A percentile compares a stretch with the other conserved stretches of the same genome.
Conservation (phyloP, 441 rosid species). For the Erodium moschatum region DNA sequence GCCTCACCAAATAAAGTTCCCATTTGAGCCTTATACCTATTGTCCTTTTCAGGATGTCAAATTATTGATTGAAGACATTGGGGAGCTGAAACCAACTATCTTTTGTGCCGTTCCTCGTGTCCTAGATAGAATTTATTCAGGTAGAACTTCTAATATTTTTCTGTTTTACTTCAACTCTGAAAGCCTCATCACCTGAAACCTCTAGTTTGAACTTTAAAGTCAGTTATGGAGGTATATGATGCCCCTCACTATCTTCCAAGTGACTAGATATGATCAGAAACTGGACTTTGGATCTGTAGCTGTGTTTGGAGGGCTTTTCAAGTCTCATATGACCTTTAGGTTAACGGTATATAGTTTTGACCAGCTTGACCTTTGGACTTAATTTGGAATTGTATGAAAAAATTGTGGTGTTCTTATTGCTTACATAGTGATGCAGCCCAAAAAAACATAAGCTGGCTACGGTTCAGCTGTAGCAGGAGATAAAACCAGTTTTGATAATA, state of each 20-base stretch:
- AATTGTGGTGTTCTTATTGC: background rate
- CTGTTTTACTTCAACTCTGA: background rate
- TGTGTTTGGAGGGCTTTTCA: background rate
- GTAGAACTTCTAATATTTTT: conserved; percentile 24
- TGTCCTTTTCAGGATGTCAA: conserved; percentile 59
- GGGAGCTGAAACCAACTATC: conserved; percentile 77
- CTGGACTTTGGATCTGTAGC: background rate
- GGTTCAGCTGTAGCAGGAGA: background rate
- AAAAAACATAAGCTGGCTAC: background rate
- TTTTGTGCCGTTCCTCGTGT: conserved; percentile 98
- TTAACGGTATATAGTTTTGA: background rate
- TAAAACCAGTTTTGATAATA: background rate
- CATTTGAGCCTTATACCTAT: background rate
- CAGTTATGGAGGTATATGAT: background rate
- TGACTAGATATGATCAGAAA: background rate
- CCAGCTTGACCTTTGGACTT: background rate
- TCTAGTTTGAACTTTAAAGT: background rate
- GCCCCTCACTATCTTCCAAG: background rate
- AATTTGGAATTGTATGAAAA: background rate
- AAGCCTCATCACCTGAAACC: background rate
- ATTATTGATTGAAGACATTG: conserved; percentile 75
- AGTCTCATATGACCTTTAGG: background rate
- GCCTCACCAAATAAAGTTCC: conserved; percentile 13
- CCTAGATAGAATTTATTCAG: conserved; percentile 66
- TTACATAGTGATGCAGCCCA: background rate